Base-by-base conservation (phyloP, 768 basidiomycete genomes). In the Stropharia rugosoannulata region DNA sequence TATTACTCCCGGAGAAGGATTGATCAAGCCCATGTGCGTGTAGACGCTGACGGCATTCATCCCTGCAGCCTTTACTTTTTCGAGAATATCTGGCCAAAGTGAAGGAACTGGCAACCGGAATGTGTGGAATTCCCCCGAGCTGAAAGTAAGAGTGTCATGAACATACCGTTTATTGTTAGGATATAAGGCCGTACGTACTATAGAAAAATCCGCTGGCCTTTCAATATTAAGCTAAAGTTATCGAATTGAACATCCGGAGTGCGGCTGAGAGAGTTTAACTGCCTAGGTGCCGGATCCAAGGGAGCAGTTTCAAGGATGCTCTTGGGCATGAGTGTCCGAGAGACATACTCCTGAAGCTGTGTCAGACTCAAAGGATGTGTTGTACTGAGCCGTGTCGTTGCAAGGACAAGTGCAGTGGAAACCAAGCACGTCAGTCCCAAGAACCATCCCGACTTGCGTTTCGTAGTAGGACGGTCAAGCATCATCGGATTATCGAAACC, bases 61-160 rank as follows among this genome's bases (percentile, higher is more conserved):
- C 10, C 92, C 92, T 0, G 88, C 84, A 4, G 90, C 92, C 63
- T 90, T 90, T 56, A 83, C 75, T 65, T 90, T 93, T 60, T 93
- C 85, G 40, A 93, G 80, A 48, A 93, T 84, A 63, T 93, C 92
- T 11, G 83, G 77, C 90, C 92, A 94, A 53, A 93, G 69, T 3
- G 82, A 82, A 13, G 87, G 89, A 0, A 92, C 86, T 9, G 90
- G 92, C 7, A 93, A 71, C 19, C 90, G 82, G 73, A 89, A 93
- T 0, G 89, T 83, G 63, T 93, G 92, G 67, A 92, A 90, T 68
- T 93, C 92, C 55, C 92, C 92, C 0, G 89, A 90, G 62, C 90
- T 92, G 56, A 10, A 32, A 36, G 3, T 42, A 32, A 36, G 3
- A 40, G 29, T 37, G 16, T 43, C 41, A 25, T 38, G 29, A 45